A percentile compares a stretch with the other conserved stretches of the same genome.
These are phyloP conservation scores for Tremella yokohamensis DNA, from an alignment of 768 basidiomycete species.

Conservation along the genomic window DNA sequence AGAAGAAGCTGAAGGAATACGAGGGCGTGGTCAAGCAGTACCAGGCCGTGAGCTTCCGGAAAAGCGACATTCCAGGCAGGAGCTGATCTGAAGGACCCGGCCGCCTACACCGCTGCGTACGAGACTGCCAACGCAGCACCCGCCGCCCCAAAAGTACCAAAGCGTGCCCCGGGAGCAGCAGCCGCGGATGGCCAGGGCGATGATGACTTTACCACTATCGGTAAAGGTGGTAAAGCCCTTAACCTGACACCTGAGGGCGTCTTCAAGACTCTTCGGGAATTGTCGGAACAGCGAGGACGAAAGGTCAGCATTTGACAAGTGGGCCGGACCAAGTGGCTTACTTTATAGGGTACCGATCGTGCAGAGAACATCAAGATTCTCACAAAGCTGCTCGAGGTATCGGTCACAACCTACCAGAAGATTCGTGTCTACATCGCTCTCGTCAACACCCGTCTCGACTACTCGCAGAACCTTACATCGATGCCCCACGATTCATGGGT, in stretches of 20 bases:
- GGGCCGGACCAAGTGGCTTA: background rate
- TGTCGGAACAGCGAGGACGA: slow-evolving; percentile 91
- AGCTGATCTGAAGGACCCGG: slow-evolving; percentile 67
- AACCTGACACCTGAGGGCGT: slow-evolving; percentile 70
- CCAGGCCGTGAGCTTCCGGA: slow-evolving; percentile 59
- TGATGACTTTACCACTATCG: slow-evolving; percentile 84
- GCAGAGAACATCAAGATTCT: slow-evolving; percentile 88
- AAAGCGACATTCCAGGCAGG: background rate
- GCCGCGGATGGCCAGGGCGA: slow-evolving; percentile 51
- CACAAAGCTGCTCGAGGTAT: slow-evolving; percentile 77
- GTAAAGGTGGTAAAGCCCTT: slow-evolving; percentile 79
- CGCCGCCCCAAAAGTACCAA: slow-evolving; percentile 54
- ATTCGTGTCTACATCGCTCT: slow-evolving; percentile 92
- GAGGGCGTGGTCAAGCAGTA: slow-evolving; percentile 75
- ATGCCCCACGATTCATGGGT: slow-evolving; percentile 94
- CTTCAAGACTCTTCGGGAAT: slow-evolving; percentile 83
- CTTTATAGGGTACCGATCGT: slow-evolving; percentile 83
- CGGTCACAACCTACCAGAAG: slow-evolving; percentile 81
- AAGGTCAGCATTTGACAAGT: slow-evolving; percentile 61
- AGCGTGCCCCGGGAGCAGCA: slow-evolving; percentile 49
- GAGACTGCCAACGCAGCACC: slow-evolving; percentile 47
- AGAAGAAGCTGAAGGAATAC: slow-evolving; percentile 83
- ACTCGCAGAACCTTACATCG: slow-evolving; percentile 69
- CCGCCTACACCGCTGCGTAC: slow-evolving; percentile 77
- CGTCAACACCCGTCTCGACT: slow-evolving; percentile 93